Percentiles rank a stretch among this genome's conserved stretches.
These are phyloP conservation scores for Lasiodiplodia sp. DNA, from an alignment of 2,329 filamentous ascomycete species.

Conservation along the genomic window DNA sequence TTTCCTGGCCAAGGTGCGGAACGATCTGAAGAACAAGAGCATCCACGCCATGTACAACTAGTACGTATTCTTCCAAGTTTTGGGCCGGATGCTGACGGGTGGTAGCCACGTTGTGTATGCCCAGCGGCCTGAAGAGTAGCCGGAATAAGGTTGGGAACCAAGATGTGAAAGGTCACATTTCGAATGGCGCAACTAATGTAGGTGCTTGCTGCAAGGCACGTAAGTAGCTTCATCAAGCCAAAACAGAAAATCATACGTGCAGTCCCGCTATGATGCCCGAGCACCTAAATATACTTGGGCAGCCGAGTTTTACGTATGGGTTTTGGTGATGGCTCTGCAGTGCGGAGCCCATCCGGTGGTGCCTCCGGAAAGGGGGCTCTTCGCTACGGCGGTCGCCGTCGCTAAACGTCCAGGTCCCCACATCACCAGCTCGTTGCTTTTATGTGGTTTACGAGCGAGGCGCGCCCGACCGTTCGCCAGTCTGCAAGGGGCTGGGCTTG, in stretches of 20 bases:
- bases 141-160: background rate
- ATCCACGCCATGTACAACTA: background rate
- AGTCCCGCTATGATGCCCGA: background rate
- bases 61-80: background rate
- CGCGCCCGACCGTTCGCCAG: background rate
- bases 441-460: background rate
- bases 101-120: conserved; percentile 2
- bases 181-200: background rate
- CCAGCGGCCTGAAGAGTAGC: background rate
- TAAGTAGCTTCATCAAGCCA: background rate
- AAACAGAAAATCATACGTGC: background rate
- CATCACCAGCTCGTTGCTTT: background rate
- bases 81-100: background rate
- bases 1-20: conserved; percentile 41
- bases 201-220: background rate
- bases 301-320: background rate
- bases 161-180: background rate
- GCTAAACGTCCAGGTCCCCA: background rate
- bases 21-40: background rate
- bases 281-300: background rate
- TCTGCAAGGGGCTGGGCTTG: background rate
- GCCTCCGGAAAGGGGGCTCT: background rate
- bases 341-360: background rate
- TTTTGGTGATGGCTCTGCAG: background rate
- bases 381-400: background rate